Base-by-base conservation (phyloP, 2,329 filamentous ascomycete genomes). In the Huntiella decipiens region DNA sequence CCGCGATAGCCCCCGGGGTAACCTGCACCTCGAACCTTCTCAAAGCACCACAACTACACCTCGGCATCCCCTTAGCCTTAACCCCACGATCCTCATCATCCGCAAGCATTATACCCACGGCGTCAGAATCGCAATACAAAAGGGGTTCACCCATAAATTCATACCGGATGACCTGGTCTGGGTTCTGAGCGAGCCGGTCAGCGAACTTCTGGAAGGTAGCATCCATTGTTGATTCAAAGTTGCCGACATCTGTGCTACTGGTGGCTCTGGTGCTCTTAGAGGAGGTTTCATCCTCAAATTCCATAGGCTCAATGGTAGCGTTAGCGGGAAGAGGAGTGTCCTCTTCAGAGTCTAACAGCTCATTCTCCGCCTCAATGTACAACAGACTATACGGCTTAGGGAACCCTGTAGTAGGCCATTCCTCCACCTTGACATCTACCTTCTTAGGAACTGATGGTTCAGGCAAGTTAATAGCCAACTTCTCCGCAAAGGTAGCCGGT, bases 11-110 rank as follows among this genome's bases (percentile, higher is more conserved):
- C 58, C 93, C 82, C 36, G 91, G 91, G 53, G 81, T 87, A 52
- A 98, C 66, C 67, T 98, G 91, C 49, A 94, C 68, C 67, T 98
- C 91, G 59, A 96, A 96, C 11, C 81, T 75, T 51, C 88, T 74
- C 43, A 71, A 67, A 0, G 70, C 73, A 6, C 82, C 80, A 61
- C 91, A 98, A 54, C 75, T 80, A 59, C 91, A 98, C 7, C 76
- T 65, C 1, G 88, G 86, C 22, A 95, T 75, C 2, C 71, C 65
- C 44, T 50, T 45, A 43, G 50, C 44, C 16, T 44, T 44, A 4
- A 13, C 13, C 12, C 17, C 17, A 16, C 36, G 36, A 4, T 44
- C 41, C 36, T 45, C 44, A 15, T 57, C 54, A 45, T 57, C 57
- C 36, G 58, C 56, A 8, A 95, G 63, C 31, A 75, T 54, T 55